These are phyloP conservation scores for Exophiala sideris DNA, from an alignment of 2,329 filamentous ascomycete species.

Conservation along the genomic window DNA sequence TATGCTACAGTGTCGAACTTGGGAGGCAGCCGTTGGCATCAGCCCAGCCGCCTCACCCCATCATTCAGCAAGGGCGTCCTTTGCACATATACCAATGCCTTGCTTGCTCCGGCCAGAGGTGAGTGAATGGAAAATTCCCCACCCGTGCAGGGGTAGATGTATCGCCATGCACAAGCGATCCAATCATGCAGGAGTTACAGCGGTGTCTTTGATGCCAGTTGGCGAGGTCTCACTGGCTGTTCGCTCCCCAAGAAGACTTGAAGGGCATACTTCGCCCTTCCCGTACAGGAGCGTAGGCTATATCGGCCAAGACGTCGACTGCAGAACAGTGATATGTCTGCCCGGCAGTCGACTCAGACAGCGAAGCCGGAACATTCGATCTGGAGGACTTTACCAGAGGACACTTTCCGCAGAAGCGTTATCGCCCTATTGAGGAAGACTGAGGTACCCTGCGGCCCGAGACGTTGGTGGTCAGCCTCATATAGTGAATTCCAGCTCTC, in stretches of 20 bases:
- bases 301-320: neutral
- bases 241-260: neutral
- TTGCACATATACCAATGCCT: too few species aligned
- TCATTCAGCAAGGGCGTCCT: too few species aligned
- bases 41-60: too few species aligned
- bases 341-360: conserved; percentile 13
- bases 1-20: too few species aligned
- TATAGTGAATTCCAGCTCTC: neutral
- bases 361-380: conserved; percentile 22
- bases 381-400: conserved; percentile 23
- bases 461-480: conserved; percentile 6
- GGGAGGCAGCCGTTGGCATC: too few species aligned
- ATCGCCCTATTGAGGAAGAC: conserved; percentile 21
- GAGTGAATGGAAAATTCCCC: neutral
- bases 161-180: neutral
- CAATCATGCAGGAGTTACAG: neutral
- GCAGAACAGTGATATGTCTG: neutral
- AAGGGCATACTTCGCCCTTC: neutral
- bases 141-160: neutral
- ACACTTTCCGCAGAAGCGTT: conserved; percentile 25
- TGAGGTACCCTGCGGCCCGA: conserved; percentile 9
- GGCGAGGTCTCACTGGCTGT: conserved; percentile 6
- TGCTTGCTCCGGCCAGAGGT: too few species aligned
- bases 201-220: conserved; percentile 2
- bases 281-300: neutral